Evolutionary conservation across 2,329 filamentous ascomycete species (phyloP), one percentile per base, ranked within the genome.

Genomic region (Aurifilum marmelostoma): DNA sequence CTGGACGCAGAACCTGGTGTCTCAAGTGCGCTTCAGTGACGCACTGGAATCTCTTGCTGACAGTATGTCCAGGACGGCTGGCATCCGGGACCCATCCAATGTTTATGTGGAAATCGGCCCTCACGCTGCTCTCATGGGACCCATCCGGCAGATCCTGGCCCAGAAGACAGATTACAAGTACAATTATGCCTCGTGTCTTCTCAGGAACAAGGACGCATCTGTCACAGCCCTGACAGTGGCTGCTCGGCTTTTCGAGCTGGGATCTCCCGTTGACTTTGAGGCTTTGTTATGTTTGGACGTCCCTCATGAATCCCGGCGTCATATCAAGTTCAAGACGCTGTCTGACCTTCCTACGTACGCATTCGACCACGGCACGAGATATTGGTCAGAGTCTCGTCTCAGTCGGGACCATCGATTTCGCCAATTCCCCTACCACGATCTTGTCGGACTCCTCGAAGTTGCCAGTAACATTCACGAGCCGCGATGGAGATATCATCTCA

Each of bases 1-100:
- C 63, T 79, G 77, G 78, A 73, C 74, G 1, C 71, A 74, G 14
- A 77, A 79, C 67, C 73, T 79, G 41, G 70, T 74, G 24, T 71
- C 73, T n/a, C 73, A 76, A 2, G 77, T 79, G 1, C 72, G 67
- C 2, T 80, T 79, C 59, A 29, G 32, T 32, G 58, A 63, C 34
- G 65, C 65, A 1, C 67, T 71, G 63, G 12, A 61, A 69, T 63
- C 59, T 70, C 66, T 73, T 29, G 14, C 73, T n/a, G 60, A 64
- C 18, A 43, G 27, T 3, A 37, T 65, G 47, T 41, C 41, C 11
- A 47, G 8, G 3, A 29, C 39, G 29, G 27, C 39, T 12, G 47
- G 14, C 14, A 3, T n/a, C 11, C 27, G 37, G 47, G 37, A 63
- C 43, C 37, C 52, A 43, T 18, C 62, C 24, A 56, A 59, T 29